Evolutionary conservation across 2,329 filamentous ascomycete genomes (phyloP).

Genomic region (Berkeleyomyces rouxiae): DNA sequence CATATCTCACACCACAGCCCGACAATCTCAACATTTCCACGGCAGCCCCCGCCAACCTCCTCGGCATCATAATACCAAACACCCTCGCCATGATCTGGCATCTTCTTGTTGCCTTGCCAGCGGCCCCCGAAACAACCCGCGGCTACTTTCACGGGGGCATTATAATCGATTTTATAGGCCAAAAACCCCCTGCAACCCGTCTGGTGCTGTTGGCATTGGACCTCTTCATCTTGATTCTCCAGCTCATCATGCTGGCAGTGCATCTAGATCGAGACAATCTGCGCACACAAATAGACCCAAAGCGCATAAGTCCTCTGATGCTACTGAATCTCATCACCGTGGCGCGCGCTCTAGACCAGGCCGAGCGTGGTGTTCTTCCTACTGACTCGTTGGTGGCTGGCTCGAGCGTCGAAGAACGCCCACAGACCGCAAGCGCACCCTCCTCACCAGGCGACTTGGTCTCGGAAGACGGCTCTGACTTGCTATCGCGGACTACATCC

Average conservation of each 20-base stretch:
- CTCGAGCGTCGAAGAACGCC: background rate
- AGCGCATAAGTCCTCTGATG: constrained; percentile 6
- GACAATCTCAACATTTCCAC: constrained; percentile 38
- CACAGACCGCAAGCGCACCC: background rate
- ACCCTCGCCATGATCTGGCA: constrained; percentile 44
- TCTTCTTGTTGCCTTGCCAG: constrained; percentile 35
- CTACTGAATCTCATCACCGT: constrained; percentile 5
- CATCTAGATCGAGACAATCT: constrained; percentile 43
- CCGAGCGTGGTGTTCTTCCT: constrained; percentile 3
- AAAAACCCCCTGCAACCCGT: constrained; percentile 42
- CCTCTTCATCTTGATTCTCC: constrained; percentile 36
- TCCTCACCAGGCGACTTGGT: background rate
- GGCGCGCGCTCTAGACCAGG: constrained; percentile 8
- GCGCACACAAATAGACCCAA: constrained; percentile 18
- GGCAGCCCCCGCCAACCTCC: constrained; percentile 39
- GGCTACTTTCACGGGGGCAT: constrained; percentile 53
- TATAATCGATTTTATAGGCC: constrained; percentile 51
- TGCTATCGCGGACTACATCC: background rate
- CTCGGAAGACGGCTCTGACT: constrained; percentile 1
- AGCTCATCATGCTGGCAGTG: constrained; percentile 48
- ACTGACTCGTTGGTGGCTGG: background rate
- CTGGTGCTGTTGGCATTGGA: constrained; percentile 40
- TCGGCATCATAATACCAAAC: constrained; percentile 42
- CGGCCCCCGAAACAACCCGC: constrained; percentile 41
- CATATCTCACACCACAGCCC: constrained; percentile 47